These are phyloP conservation scores for Penicillium sp. DNA, from an alignment of 2,329 filamentous ascomycete species.

Conservation along the genomic window DNA sequence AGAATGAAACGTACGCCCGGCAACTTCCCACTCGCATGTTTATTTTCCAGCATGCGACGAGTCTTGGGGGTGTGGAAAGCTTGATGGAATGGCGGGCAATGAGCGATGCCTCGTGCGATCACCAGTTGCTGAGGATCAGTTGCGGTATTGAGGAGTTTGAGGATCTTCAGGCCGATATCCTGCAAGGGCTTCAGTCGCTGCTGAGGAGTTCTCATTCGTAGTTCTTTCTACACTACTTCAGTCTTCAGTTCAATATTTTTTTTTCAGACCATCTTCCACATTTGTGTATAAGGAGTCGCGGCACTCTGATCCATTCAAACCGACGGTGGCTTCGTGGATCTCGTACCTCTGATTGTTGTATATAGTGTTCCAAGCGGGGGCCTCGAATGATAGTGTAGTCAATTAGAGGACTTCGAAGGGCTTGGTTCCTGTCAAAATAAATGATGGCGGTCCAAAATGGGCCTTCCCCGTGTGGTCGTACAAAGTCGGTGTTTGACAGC, in stretches of 20 bases:
- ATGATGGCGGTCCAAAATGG: too few species aligned
- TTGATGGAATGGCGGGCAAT: slow-evolving; percentile 95
- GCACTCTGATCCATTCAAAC: too few species aligned
- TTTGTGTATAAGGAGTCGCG: too few species aligned
- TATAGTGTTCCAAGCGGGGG: too few species aligned
- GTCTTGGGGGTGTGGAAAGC: slow-evolving; percentile 89
- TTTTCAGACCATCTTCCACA: background rate
- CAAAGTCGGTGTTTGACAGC: too few species aligned
- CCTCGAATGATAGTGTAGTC: too few species aligned
- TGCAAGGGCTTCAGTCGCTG: slow-evolving; percentile 11
- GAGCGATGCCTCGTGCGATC: slow-evolving; percentile 73
- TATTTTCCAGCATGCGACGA: slow-evolving; percentile 93
- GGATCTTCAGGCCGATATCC: slow-evolving; percentile 14
- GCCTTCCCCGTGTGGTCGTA: too few species aligned
- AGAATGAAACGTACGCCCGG: slow-evolving; percentile 61
- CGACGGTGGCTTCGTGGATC: too few species aligned
- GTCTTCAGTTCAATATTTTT: background rate
- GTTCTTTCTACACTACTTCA: background rate
- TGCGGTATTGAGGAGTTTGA: slow-evolving; percentile 69
- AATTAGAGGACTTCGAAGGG: too few species aligned
- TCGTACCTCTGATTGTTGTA: too few species aligned
- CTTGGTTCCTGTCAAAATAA: too few species aligned
- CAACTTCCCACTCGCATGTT: slow-evolving; percentile 72
- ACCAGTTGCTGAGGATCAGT: slow-evolving; percentile 74
- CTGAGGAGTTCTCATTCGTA: background rate